Base-by-base conservation (phyloP, 192 early-diverging fungal genomes). In the Gryganskiella cystojenkinii region DNA sequence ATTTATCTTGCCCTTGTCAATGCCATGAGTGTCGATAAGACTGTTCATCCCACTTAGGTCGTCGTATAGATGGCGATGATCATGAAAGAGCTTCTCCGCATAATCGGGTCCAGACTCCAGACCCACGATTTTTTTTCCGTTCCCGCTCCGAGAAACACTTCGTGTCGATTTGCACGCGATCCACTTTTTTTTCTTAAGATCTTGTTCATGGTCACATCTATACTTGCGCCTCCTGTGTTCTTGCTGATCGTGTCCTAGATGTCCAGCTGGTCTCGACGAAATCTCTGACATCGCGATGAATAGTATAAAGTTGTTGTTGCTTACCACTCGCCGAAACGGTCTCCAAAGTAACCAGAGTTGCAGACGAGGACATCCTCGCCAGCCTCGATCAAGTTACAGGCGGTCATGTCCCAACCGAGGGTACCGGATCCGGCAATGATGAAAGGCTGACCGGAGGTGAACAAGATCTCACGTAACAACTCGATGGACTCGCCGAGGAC, bases 401-500 rank as follows among this genome's bases (percentile, higher is more conserved):
- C 93, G 33, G 92, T 92, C 87, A 95, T 92, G 85, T 99, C 97
- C 97, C 97, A 99, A 14, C 95, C 95, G n/a, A 97, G 83, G 10
- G 96, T 99, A n/a, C 95, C 95, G 8, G 95, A 97, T 51, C 96
- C 97, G 44, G 97, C 91, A 52, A 98, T 85, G 71, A 99, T 86
- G 76, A 99, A 95, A 22, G 97, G 97, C 82, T 99, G 97, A 11
- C 88, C 95, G 49, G 91, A 87, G 15, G 94, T 92, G 22, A 88
- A 85, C 42, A 96, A 88, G 30, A 96, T 90, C 61, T 92, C 81
- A 52, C 96, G 90, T 24, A 92, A 75, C 67, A 94, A 86, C 82
- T 95, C 93, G 65, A 99, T 88, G n/a, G 89, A 81, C 56, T 92
- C 90, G 34, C 97, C 94, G 80, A 97, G 95, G 66, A 84, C 86